Percentiles rank a stretch among this genome's conserved stretches.
Conservation (phyloP, 768 basidiomycete genomes). For the Ephemerocybe angulata region DNA sequence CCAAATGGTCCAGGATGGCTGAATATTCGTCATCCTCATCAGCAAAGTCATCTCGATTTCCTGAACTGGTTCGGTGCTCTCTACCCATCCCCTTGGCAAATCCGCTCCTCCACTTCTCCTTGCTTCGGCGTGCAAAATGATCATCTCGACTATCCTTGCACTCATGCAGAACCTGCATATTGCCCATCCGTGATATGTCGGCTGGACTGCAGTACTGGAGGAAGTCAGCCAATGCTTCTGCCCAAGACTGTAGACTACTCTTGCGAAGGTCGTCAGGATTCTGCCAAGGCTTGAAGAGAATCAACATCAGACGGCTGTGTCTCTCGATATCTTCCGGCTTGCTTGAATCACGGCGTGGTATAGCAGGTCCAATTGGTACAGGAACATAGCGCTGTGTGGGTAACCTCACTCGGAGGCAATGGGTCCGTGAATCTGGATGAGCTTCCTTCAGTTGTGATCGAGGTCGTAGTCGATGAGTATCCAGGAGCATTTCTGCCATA, state of each 20-base stretch:
- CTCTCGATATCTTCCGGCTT: slow-evolving; percentile 5
- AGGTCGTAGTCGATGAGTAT: background rate
- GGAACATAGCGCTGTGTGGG: slow-evolving; percentile 18
- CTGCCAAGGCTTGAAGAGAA: slow-evolving; percentile 43
- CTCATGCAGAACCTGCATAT: slow-evolving; percentile 41
- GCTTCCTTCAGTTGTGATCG: background rate
- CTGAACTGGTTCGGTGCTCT: background rate
- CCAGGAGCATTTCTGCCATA: background rate
- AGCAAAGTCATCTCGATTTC: background rate
- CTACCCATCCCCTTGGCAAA: background rate
- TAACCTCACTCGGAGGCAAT: slow-evolving; percentile 13
- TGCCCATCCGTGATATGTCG: slow-evolving; percentile 24
- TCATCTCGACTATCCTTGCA: slow-evolving; percentile 33
- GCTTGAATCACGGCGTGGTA: slow-evolving; percentile 33
- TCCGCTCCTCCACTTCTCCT: background rate
- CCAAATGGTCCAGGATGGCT: background rate
- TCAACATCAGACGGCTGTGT: slow-evolving; percentile 36
- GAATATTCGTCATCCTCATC: background rate
- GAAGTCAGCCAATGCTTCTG: slow-evolving; percentile 22
- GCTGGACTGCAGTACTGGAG: slow-evolving; percentile 11
- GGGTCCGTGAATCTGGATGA: slow-evolving; percentile 21
- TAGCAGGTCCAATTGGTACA: slow-evolving; percentile 31
- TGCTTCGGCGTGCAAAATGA: slow-evolving; percentile 21
- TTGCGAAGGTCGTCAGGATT: slow-evolving; percentile 20
- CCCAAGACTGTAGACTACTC: slow-evolving; percentile 19